Conservation (phyloP, 768 basidiomycete species). For the Auricularia cornea region DNA sequence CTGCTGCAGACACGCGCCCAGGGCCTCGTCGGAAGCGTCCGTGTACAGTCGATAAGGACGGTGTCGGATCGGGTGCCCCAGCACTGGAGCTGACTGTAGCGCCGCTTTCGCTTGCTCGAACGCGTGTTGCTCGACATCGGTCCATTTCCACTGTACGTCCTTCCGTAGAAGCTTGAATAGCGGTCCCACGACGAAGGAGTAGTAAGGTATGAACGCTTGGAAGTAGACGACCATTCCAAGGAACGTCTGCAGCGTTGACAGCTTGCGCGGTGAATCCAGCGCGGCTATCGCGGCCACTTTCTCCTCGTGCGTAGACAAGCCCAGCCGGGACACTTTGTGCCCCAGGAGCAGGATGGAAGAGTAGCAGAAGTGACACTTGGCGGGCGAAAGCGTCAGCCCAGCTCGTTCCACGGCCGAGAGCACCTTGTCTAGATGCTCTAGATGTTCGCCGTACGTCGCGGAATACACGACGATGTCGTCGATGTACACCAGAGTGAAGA, state of each 20-base stretch:
- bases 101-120: slow-evolving; percentile 23
- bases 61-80: slow-evolving; percentile 19
- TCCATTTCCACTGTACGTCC: no score
- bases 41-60: no score
- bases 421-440: slow-evolving; percentile 9
- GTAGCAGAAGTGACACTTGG: slow-evolving; percentile 15
- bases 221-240: slow-evolving; percentile 34
- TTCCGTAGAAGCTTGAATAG: slow-evolving; percentile 17
- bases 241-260: slow-evolving; percentile 24
- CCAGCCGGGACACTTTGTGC: slow-evolving; percentile 23
- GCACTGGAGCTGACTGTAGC: slow-evolving; percentile 24
- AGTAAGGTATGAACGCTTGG: slow-evolving; percentile 11
- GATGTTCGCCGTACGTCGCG: neutral
- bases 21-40: no score
- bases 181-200: slow-evolving; percentile 25
- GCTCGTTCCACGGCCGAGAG: no score
- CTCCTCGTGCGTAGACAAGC: slow-evolving; percentile 29
- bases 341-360: slow-evolving; percentile 16
- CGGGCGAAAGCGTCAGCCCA: no score
- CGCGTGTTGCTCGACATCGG: slow-evolving; percentile 16
- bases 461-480: slow-evolving; percentile 19
- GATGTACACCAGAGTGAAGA: no score
- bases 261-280: slow-evolving; percentile 17
- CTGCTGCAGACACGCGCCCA: no score
- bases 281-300: slow-evolving; percentile 28